Percentiles rank a stretch among this genome's conserved stretches.
Evolutionary conservation across 345 rosid genomes (phyloP).

Genomic region (Lepidium sativum): DNA sequence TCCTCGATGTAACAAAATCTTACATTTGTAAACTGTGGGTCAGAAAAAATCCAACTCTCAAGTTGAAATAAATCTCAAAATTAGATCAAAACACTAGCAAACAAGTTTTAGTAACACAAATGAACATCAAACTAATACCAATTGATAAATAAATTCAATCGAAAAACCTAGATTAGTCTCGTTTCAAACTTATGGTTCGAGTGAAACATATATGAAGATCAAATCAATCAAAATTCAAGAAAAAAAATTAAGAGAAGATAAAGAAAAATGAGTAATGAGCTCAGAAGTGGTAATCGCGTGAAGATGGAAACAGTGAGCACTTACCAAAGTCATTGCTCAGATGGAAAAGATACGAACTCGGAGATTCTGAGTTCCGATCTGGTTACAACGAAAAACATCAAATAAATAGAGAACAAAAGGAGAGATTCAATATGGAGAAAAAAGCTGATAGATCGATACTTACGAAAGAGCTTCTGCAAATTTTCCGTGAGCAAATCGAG

Average conservation of each 20-base stretch:
- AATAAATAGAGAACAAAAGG: neutral
- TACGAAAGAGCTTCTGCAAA: constrained; percentile 4
- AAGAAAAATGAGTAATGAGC: too few species aligned
- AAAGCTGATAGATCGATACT: neutral
- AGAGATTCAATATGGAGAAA: neutral
- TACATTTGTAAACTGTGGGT: too few species aligned
- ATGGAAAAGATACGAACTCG: constrained; percentile 17
- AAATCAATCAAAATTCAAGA: too few species aligned
- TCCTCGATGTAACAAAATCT: too few species aligned
- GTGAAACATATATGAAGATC: neutral
- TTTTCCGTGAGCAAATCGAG: too few species aligned
- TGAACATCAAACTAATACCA: too few species aligned
- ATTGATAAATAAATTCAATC: neutral
- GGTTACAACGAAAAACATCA: neutral
- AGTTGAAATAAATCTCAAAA: too few species aligned
- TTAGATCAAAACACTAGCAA: too few species aligned
- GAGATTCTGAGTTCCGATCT: constrained; percentile 49
- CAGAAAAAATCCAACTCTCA: too few species aligned
- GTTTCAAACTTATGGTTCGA: neutral
- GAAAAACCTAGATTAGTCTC: neutral
- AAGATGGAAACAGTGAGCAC: neutral
- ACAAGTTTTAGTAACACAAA: too few species aligned
- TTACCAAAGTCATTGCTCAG: constrained; percentile 70
- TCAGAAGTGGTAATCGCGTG: neutral
- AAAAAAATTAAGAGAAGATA: too few species aligned